Evolutionary conservation across 345 rosid species (phyloP).

Genomic region (Eucalyptus pumila): DNA sequence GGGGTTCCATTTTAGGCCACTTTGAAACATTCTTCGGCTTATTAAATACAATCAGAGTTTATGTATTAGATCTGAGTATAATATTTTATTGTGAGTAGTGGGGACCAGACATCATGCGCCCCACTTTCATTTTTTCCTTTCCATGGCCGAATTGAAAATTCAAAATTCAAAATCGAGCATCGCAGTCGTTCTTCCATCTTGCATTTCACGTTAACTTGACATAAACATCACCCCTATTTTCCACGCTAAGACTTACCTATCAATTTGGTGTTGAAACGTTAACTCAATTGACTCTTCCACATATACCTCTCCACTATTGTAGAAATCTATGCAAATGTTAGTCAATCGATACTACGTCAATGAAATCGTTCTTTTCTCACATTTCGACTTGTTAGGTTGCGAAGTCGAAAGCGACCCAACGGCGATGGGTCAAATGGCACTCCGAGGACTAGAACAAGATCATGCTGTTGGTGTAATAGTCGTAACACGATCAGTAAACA

Average conservation of each 20-base stretch:
- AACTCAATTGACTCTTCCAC: neutral
- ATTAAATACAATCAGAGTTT: neutral
- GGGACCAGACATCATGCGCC: neutral
- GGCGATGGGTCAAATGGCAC: neutral
- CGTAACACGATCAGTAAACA: neutral
- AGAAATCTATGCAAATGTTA: neutral
- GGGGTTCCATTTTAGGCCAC: neutral
- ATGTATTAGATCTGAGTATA: neutral
- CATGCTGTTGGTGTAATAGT: neutral
- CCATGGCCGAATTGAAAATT: neutral
- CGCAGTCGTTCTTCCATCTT: neutral
- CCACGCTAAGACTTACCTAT: neutral
- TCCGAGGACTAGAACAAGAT: neutral
- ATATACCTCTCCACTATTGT: neutral
- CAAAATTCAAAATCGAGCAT: neutral
- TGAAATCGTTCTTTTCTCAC: neutral
- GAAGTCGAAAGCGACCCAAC: neutral
- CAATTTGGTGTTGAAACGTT: neutral
- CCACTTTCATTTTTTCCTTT: neutral
- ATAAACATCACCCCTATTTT: neutral
- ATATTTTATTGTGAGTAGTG: neutral
- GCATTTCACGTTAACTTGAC: neutral
- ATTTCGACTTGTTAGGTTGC: neutral
- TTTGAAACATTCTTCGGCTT: neutral
- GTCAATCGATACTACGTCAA: neutral